Evolutionary conservation across 345 rosid genomes (phyloP).

Genomic region (Excoecaria agallocha): DNA sequence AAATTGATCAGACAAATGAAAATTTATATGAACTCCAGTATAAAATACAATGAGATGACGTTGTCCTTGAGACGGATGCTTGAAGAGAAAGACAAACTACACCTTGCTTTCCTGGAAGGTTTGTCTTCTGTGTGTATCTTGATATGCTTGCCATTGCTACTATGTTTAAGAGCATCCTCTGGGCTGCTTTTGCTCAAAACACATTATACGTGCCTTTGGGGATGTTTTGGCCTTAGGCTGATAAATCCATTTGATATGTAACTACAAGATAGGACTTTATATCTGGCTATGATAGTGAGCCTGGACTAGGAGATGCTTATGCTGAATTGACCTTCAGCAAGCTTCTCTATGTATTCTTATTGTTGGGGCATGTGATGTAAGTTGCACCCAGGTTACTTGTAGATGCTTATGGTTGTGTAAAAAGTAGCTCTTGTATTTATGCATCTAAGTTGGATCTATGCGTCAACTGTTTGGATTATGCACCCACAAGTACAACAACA

Average conservation of each 20-base stretch:
- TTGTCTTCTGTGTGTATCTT: slow-evolving; percentile 2
- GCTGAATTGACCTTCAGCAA: background rate
- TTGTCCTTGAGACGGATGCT: slow-evolving; percentile 63
- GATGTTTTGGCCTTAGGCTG: background rate
- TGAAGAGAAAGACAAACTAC: slow-evolving; percentile 66
- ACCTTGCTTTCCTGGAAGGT: slow-evolving; percentile 69
- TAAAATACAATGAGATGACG: slow-evolving; percentile 53
- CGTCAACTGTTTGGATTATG: background rate
- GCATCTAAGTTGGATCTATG: background rate
- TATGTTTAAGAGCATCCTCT: background rate
- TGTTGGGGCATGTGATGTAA: background rate
- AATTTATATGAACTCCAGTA: slow-evolving; percentile 48
- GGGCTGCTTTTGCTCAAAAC: background rate
- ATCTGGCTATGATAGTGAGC: no score
- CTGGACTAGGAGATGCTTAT: background rate
- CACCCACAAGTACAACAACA: no score
- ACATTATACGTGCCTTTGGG: background rate
- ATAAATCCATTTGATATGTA: no score
- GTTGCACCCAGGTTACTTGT: background rate
- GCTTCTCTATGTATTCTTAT: background rate
- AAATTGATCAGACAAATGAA: slow-evolving; percentile 61
- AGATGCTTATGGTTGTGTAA: background rate
- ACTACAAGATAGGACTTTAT: no score
- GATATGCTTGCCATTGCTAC: background rate
- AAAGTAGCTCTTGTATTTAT: background rate